A percentile compares a stretch with the other conserved stretches of the same genome.
Conservation (phyloP, 495 filamentous ascomycete species). For the Hypoxylon intermedium region DNA sequence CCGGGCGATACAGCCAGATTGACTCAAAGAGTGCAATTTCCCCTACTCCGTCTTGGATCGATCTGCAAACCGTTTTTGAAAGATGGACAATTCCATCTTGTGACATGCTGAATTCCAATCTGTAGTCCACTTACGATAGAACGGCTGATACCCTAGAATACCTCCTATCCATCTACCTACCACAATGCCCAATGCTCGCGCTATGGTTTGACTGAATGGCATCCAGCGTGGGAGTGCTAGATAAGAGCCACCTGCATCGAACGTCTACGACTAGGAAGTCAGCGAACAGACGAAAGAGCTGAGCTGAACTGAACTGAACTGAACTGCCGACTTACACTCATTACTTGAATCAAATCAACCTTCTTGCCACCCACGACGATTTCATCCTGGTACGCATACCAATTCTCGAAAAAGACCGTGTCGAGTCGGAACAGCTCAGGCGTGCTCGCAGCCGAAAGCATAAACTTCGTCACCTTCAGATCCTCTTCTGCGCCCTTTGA, state of each 20-base stretch:
- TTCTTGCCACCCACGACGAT: constrained; percentile 48
- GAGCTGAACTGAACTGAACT: constrained; percentile 2
- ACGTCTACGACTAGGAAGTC: constrained; percentile 46
- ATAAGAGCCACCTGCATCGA: constrained; percentile 58
- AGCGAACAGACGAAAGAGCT: constrained; percentile 1
- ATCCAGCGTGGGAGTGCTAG: constrained; percentile 54
- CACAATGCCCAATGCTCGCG: constrained; percentile 50
- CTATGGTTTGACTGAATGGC: constrained; percentile 49
- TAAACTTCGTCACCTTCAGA: constrained; percentile 33
- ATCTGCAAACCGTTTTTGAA: constrained; percentile 46
- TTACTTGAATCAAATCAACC: constrained; percentile 54
- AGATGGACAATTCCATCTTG: constrained; percentile 53
- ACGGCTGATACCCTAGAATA: constrained; percentile 61
- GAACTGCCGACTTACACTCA: constrained; percentile 47
- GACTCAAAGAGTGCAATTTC: too few relatives aligned
- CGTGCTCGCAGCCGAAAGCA: constrained; percentile 45
- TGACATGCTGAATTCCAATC: constrained; percentile 58
- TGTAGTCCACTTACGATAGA: constrained; percentile 57
- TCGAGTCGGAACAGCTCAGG: constrained; percentile 49
- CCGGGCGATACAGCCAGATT: too few relatives aligned
- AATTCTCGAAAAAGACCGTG: constrained; percentile 62
- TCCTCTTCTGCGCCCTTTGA: constrained; percentile 21
- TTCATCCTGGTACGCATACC: constrained; percentile 61
- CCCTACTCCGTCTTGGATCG: constrained; percentile 24
- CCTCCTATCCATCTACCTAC: constrained; percentile 60